Base-by-base conservation (phyloP, 495 filamentous ascomycete species). In the Hypoxylon lenormandii region DNA sequence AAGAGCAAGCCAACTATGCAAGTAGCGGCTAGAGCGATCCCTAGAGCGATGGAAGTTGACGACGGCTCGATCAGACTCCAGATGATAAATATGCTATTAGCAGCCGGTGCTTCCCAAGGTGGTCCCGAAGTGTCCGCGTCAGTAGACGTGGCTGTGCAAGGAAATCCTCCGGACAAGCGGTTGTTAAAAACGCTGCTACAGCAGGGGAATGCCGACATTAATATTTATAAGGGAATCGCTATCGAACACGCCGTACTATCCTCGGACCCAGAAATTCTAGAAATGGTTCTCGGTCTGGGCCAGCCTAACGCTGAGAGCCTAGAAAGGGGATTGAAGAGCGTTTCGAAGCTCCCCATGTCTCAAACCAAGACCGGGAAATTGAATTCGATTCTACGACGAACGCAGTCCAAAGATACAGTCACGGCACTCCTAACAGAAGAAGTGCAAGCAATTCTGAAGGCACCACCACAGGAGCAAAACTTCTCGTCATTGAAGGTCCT, bases 171-270 rank as follows among this genome's bases (percentile, higher is more conserved):
- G 2, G 81, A 84, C 50, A 72, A 77, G 22, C 67, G 70, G n/a
- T 70, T 83, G 1, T 69, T 76, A 1, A 66, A 70, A 28, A 64
- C 78, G 5, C 72, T 84, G 0, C 68, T 83, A 4, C 77, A 82
- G 40, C 72, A 78, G 4, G 81, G 81, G 3, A 75, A 67, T 11
- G 79, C 79, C 11, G 81, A 84, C 61, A 72, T 79, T 40, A 84
- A 84, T 53, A 73, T 76, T 19, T 74, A 80, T 26, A 56, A 75
- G 5, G 79, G 80, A 13, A 38, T 67, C 10, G 66, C 76, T 15
- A 72, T 82, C 12, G 60, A 74, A 45, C 64, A 74, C 47, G 82
- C 81, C 45, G 70, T 71, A 6, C 15, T 70, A 7, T 72, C 80
- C 47, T 66, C 72, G 0, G 77, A 84, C 51, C 72, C 72, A 0